Base-by-base conservation (phyloP, 345 rosid genomes). In the Boechera retrofracta region DNA sequence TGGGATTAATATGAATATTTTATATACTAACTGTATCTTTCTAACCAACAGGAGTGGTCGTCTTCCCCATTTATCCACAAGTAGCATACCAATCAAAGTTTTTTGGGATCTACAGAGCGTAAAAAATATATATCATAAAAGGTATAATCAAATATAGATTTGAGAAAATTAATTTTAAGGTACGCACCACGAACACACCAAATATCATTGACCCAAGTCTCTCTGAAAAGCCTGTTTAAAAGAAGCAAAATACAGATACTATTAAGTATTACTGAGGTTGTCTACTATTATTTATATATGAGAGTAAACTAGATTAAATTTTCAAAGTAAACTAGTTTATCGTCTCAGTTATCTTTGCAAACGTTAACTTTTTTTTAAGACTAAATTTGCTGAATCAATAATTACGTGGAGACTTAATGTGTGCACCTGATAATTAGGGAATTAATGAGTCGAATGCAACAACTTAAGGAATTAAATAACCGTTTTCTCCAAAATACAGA, bases 31-130 rank as follows among this genome's bases (percentile, higher is more conserved):
- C 6, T 44, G 29, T 31, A 31, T 24, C 10, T 49, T 48, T 65
- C 81, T 72, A 51, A 87, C 90, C 86, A 87, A 18, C 5, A 87
- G 77, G 29, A 85, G 88, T 16, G 83, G 85, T 4, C 89, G 81
- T 76, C 92, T 73, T 72, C 92, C 92, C 42, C 58, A 83, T 62
- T 24, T 79, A 63, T 88, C 92, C 42, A 84, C 84, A 64, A 88
- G 72, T 41, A 83, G 4, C 12, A 86, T 62, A 39, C 72, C 71
- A 24, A 78, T 2, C 41, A 73, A 15, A 6, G 84, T 70, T 45
- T 45, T 61, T 73, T 11, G 86, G 88, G 32, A 74, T 75, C 85
- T 86, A 77, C 57, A 64, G 8, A 59, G 12, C 52, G 39, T 7
- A 18, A 51, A 35, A 21, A n/a, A 32, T 6, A 36, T 28, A 28